Base-by-base conservation (phyloP, 2,329 filamentous ascomycete species). In the Phialemonium atrogriseum region DNA sequence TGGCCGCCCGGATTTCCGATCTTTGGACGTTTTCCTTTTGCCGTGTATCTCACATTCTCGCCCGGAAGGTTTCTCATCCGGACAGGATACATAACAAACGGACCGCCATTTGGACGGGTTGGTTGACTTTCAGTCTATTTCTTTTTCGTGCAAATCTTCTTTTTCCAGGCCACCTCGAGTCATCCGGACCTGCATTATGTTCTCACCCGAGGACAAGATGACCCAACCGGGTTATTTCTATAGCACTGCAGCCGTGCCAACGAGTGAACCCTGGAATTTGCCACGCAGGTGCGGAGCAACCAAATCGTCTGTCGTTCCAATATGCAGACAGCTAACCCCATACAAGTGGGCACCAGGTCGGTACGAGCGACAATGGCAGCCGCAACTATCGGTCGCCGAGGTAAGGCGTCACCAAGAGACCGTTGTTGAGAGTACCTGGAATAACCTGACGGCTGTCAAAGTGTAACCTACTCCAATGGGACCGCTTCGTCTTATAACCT, bases 271-370 rank as follows among this genome's bases (percentile, higher is more conserved):
- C 36, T 72, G 68, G 68, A 60, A 62, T 42, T 50, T 64, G 41
- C 56, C 62, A 43, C 66, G 63, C 56, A 73, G 67, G 69, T 73
- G 63, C 21, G 62, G 66, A 55, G 50, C 37, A 45, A 13, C 10
- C 16, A 26, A 4, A 22, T 27, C 10, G 20, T 32, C 16, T 27
- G 33, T 38, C 27, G 29, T 17, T 40, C 29, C 34, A 42, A 25
- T 18, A 10, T 24, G 12, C 38, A 40, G 39, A 41, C 43, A 39
- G 43, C 44, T 40, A 36, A 39, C 42, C n/a, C n/a, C n/a, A n/a
- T n/a, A n/a, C n/a, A n/a, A n/a, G n/a, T n/a, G n/a, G n/a, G n/a
- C n/a, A 53, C 34, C 49, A 54, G 30, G 48, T 38, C 28, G 35
- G 33, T 27, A 41, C 43, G 17, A 52, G 48, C 41, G 61, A 63